Evolutionary conservation across 257 asterid species (phyloP).

Genomic region (Eustoma russellianum): DNA sequence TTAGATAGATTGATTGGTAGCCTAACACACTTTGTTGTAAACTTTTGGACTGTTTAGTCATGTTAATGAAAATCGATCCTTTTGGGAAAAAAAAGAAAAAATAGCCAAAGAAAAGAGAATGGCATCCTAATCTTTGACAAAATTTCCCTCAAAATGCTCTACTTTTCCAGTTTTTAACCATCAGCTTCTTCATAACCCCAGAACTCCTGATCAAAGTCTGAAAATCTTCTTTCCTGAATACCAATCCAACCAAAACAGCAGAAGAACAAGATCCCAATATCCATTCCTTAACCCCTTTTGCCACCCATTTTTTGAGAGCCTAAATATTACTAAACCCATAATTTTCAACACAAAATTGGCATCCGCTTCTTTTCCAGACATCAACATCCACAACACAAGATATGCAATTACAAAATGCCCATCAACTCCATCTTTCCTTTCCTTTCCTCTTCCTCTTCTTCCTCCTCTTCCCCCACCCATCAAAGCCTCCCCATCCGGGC

Average conservation of each 20-base stretch:
- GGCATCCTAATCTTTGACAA: too few relatives aligned
- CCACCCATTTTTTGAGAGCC: constrained; percentile 51
- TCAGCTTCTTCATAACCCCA: neutral
- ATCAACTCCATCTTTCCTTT: constrained; percentile 25
- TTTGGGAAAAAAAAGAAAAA: too few relatives aligned
- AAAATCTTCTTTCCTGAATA: constrained; percentile 35
- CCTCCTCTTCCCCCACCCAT: constrained; percentile 44
- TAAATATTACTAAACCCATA: constrained; percentile 44
- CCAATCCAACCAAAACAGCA: constrained; percentile 42
- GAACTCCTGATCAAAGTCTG: constrained; percentile 8
- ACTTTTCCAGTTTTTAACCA: constrained; percentile 2
- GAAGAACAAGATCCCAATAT: constrained; percentile 61
- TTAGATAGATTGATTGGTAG: too few relatives aligned
- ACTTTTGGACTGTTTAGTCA: too few relatives aligned
- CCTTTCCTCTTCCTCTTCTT: too few relatives aligned
- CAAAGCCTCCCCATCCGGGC: constrained; percentile 38
- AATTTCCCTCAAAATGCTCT: neutral
- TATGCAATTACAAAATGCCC: constrained; percentile 33
- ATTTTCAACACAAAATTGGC: constrained; percentile 24
- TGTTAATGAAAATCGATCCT: too few relatives aligned
- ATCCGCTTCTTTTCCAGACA: constrained; percentile 32
- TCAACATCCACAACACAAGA: constrained; percentile 30
- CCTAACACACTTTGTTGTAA: too few relatives aligned
- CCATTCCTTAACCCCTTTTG: constrained; percentile 52
- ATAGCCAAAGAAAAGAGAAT: too few relatives aligned